phyloP scores from a whole-genome alignment of 2,329 filamentous ascomycete species.

The Fusarium buxicola region DNA sequence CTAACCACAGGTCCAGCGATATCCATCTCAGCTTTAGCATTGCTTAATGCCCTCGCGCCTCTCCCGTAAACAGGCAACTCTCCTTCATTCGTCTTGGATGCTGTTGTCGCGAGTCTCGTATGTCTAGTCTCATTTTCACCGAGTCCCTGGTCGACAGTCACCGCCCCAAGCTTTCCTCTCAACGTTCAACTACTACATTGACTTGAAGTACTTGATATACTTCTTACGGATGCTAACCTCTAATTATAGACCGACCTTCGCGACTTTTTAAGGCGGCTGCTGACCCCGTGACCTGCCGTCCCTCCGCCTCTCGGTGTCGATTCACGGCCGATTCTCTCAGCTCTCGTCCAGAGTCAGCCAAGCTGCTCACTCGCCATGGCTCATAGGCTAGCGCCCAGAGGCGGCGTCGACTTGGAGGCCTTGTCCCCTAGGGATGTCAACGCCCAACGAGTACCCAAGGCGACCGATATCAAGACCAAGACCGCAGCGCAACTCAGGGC shows the following conservation, averaged over 20 bases:
- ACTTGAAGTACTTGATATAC: background rate
- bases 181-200: background rate
- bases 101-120: slow-evolving; percentile 43
- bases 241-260: slow-evolving; percentile 23
- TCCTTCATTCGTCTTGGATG: slow-evolving; percentile 44
- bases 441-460: slow-evolving; percentile 64
- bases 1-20: slow-evolving; percentile 37
- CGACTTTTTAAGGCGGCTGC: slow-evolving; percentile 31
- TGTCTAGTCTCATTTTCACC: slow-evolving; percentile 29
- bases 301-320: slow-evolving; percentile 9
- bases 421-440: slow-evolving; percentile 74
- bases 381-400: slow-evolving; percentile 61
- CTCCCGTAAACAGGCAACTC: slow-evolving; percentile 23
- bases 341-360: slow-evolving; percentile 3
- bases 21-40: slow-evolving; percentile 42
- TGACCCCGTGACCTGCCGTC: slow-evolving; percentile 26
- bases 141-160: slow-evolving; percentile 17
- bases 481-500: slow-evolving; percentile 65
- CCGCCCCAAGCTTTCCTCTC: background rate
- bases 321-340: slow-evolving; percentile 8
- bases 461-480: slow-evolving; percentile 63
- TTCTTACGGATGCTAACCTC: slow-evolving; percentile 16
- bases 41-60: slow-evolving; percentile 42
- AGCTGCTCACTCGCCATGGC: slow-evolving; percentile 52
- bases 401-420: slow-evolving; percentile 69